These are phyloP conservation scores for Metschnikowia drakensbergensis DNA, from an alignment of 805 yeast genomes.

Conservation along the genomic window DNA sequence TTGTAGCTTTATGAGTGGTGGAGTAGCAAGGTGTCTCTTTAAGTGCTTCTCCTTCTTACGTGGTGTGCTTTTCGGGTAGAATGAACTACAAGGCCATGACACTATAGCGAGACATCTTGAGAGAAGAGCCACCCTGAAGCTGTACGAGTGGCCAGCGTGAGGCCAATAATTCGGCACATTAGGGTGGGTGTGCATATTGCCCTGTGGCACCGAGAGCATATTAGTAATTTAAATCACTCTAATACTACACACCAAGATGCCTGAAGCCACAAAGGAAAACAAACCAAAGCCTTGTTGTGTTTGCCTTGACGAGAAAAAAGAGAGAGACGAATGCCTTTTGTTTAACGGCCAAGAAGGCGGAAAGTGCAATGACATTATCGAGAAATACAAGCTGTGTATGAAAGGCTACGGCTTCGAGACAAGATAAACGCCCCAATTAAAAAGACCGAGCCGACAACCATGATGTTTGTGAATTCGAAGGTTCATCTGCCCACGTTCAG, in stretches of 20 bases:
- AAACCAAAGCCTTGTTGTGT: slow-evolving; percentile 97
- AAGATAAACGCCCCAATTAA: slow-evolving; percentile 11
- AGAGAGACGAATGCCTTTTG: slow-evolving; percentile 83
- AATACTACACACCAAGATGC: slow-evolving; percentile 4
- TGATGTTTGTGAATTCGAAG: not conserved
- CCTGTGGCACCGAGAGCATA: slow-evolving; percentile 1
- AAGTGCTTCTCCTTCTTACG: too few relatives aligned
- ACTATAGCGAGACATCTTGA: too few relatives aligned
- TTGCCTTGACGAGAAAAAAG: slow-evolving; percentile 76
- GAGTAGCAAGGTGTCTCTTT: too few relatives aligned
- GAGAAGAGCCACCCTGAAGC: too few relatives aligned
- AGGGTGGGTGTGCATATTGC: slow-evolving; percentile 1
- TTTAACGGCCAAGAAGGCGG: slow-evolving; percentile 79
- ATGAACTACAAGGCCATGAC: too few relatives aligned
- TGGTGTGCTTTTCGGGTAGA: too few relatives aligned
- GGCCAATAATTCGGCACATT: not conserved
- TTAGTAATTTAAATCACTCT: not conserved
- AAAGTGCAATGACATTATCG: slow-evolving; percentile 70
- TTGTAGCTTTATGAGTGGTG: too few relatives aligned
- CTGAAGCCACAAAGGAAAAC: slow-evolving; percentile 19
- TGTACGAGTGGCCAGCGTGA: not conserved
- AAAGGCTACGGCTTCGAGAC: slow-evolving; percentile 79
- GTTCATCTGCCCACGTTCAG: not conserved
- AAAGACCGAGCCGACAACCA: not conserved
- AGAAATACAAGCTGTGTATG: slow-evolving; percentile 83